Base-by-base conservation (phyloP, 2,329 filamentous ascomycete species). In the Venturia pyrina region DNA sequence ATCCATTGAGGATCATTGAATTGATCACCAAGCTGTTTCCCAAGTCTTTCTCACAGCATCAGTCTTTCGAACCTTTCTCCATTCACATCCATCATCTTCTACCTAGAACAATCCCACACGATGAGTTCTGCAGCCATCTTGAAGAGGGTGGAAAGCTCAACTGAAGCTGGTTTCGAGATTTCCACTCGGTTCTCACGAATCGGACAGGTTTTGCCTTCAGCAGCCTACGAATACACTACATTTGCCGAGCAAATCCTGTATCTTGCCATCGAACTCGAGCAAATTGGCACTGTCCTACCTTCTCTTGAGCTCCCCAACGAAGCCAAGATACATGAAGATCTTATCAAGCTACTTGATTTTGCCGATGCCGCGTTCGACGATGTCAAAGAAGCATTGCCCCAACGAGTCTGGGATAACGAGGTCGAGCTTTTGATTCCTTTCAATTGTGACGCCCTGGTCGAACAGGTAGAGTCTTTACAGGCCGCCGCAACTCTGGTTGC, bases 171-270 rank as follows among this genome's bases (percentile, higher is more conserved):
- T n/a, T 59, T 53, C 34, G 53, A 57, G 1, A 37, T 65, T 5
- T 65, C 63, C 1, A 59, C 34, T 28, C 48, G 53, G 2, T 59
- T 65, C 46, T 65, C 28, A n/a, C 32, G 53, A 5, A 50, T 65
- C n/a, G 48, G 48, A 15, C 63, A 65, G 28, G 63, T 43, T 10
- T 34, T 65, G 13, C 63, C 63, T 34, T 57, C 63, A 11, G 63
- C 63, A 21, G 63, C 53, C n/a, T 65, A 41, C n/a, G 63, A 65
- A 44, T 65, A 65, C 48, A 53, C 43, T n/a, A 28, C 34, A 4
- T 65, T 65, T 43, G 63, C 63, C 48, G 48, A 53, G 17, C 63
- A 65, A n/a, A 57, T 65, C 24, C 32, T 59, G 15, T 65, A 65
- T 46, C 37, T 65, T 28, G 63, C 48, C 50, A 46, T 46, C 19